Conservation (phyloP, 2,329 filamentous ascomycete species). For the Ophiocordyceps polyrhachis-furcata region DNA sequence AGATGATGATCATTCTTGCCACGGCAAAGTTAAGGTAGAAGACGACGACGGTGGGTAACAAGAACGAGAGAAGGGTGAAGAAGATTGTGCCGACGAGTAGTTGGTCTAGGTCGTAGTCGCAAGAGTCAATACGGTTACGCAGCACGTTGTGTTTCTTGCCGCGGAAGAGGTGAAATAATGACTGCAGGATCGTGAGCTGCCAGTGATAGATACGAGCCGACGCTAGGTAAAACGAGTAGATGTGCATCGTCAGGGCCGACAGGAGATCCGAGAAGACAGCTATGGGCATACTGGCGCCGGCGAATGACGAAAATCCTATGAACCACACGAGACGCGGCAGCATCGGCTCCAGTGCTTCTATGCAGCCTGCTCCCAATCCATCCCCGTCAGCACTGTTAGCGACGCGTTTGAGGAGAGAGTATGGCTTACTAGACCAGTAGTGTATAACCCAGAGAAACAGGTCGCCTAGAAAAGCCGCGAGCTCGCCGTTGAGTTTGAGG, state of each 20-base stretch:
- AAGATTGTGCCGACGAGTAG: slow-evolving; percentile 89
- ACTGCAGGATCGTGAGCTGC: slow-evolving; percentile 92
- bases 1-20: slow-evolving; percentile 87
- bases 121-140: slow-evolving; percentile 93
- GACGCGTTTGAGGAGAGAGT: not conserved
- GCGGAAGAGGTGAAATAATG: slow-evolving; percentile 94
- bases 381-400: not conserved
- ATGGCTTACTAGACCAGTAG: slow-evolving; percentile 65
- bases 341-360: slow-evolving; percentile 56
- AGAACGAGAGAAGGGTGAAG: slow-evolving; percentile 87
- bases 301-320: slow-evolving; percentile 87
- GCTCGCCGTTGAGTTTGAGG: slow-evolving; percentile 82
- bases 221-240: slow-evolving; percentile 95
- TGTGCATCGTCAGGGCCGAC: slow-evolving; percentile 81
- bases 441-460: slow-evolving; percentile 97
- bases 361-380: slow-evolving; percentile 36
- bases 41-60: slow-evolving; percentile 84
- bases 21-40: slow-evolving; percentile 95
- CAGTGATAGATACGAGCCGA: slow-evolving; percentile 96
- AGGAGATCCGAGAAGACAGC: slow-evolving; percentile 88
- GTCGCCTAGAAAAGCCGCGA: slow-evolving; percentile 86
- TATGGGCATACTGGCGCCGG: slow-evolving; percentile 91
- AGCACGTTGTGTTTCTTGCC: slow-evolving; percentile 97
- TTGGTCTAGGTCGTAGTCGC: slow-evolving; percentile 96
- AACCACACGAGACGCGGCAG: slow-evolving; percentile 81